Evolutionary conservation across 2,329 filamentous ascomycete species (phyloP), one percentile per base, ranked within the genome.

Genomic region (Fusarium brevicatenulatum): DNA sequence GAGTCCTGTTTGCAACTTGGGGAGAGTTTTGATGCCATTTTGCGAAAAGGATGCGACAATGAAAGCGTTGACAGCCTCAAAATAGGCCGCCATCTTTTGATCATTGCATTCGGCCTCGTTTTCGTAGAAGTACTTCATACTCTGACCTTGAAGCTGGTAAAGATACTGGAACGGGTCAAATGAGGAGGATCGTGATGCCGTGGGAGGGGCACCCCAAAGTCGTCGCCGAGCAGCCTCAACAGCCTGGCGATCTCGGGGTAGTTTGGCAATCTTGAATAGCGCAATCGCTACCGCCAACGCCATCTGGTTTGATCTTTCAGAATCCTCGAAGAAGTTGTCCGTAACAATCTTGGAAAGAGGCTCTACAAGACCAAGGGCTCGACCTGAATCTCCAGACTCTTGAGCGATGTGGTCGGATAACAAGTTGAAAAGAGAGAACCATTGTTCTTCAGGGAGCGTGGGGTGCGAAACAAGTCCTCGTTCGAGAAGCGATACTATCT

Each of bases 341-440:
- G 84, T 75, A 9, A 92, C 73, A 3, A 81, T 77, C 73, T 89
- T 91, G 1, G 93, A 89, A 7, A 96, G 77, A 3, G 92, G 92
- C 68, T 97, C 94, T 43, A 95, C 84, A 4, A 94, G 86, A 30
- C 89, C 87, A 55, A 93, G 84, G 9, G 91, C 88, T 44, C 91
- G 86, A 10, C 90, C 91, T 21, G 89, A 88, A 69, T 94, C 90
- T 7, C 93, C 93, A 58, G 88, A 88, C 71, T 94, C 90, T 18
- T 86, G 83, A 23, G 85, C 86, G 11, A 91, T 88, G 58, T 89
- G 87, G 13, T 85, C 81, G 7, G 88, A 83, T 13, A 93, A 82
- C 2, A 85, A 80, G 13, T 87, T 83, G 58, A 93, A 89, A 2
- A 95, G 83, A 1, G 84, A 80, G 32, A 84, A 78, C 88, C 88